phyloP scores from a whole-genome alignment of 225 moss, liverwort and hornwort genomes.

The Thuidium tamariscinum region DNA sequence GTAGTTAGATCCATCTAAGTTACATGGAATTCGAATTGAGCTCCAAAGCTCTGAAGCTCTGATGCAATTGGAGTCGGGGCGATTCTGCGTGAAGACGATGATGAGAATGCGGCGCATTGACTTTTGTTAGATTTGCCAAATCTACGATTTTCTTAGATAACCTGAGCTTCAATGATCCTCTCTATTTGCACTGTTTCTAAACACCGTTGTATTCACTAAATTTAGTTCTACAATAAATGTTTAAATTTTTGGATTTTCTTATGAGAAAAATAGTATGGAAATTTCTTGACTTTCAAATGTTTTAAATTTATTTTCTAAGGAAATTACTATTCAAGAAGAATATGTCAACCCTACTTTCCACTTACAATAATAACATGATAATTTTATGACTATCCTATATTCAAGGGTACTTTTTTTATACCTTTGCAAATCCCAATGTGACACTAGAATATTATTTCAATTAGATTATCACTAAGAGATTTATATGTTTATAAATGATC shows the following conservation, averaged over 20 bases:
- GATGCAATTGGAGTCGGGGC: background rate
- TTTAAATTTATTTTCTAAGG: background rate
- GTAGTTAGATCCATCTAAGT: background rate
- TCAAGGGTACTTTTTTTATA: background rate
- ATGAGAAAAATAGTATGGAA: background rate
- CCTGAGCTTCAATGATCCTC: background rate
- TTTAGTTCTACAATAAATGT: background rate
- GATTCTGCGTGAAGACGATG: background rate
- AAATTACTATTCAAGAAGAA: background rate
- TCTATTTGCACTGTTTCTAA: background rate
- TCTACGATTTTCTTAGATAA: background rate
- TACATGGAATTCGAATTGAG: background rate
- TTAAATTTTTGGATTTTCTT: background rate
- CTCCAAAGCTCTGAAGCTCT: background rate
- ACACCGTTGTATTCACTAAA: background rate
- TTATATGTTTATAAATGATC: background rate
- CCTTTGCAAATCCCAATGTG: background rate
- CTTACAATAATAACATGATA: too few relatives aligned
- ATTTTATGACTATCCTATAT: background rate
- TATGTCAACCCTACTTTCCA: background rate
- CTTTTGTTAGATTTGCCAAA: background rate
- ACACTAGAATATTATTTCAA: background rate
- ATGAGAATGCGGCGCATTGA: background rate
- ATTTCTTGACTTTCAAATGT: background rate
- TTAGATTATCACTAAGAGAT: background rate